Percentiles rank a stretch among this genome's conserved stretches.
Conservation (phyloP, 169 alveolate genomes). For the Eimeria acervulina region DNA sequence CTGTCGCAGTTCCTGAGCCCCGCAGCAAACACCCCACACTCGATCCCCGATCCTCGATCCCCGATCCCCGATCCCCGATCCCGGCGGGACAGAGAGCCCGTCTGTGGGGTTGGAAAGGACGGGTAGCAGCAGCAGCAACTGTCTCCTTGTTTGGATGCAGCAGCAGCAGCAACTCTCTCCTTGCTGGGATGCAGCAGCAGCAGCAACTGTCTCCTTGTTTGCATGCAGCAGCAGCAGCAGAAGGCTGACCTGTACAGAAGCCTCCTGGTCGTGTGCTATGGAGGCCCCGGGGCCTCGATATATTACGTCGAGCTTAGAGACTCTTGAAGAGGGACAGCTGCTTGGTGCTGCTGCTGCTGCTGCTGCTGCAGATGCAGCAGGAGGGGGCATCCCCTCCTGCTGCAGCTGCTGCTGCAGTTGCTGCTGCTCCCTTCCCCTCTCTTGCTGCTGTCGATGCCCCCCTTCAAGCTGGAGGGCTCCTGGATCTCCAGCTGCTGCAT, state of each 20-base stretch:
- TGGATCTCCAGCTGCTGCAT: no score
- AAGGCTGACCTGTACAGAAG: conserved; percentile 32
- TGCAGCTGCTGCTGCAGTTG: background rate
- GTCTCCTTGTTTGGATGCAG: no score
- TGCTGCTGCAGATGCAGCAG: background rate
- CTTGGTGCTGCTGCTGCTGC: no score
- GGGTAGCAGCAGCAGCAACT: no score
- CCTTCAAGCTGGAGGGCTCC: background rate
- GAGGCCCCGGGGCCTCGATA: conserved; percentile 49
- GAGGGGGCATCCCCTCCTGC: background rate
- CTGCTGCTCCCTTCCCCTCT: background rate
- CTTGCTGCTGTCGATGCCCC: background rate
- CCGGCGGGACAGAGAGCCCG: background rate
- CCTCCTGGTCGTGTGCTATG: conserved; percentile 62
- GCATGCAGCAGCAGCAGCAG: background rate
- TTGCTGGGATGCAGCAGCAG: no score
- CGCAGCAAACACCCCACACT: background rate
- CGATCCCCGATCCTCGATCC: background rate
- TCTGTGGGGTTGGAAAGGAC: no score
- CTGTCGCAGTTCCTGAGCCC: conserved; percentile 26
- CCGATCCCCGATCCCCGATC: background rate
- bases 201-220: no score
- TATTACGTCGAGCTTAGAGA: conserved; percentile 5
- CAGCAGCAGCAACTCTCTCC: no score
- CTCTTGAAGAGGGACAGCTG: background rate